These are phyloP conservation scores for Theileria parva DNA, from an alignment of 169 alveolate species.

Conservation along the genomic window DNA sequence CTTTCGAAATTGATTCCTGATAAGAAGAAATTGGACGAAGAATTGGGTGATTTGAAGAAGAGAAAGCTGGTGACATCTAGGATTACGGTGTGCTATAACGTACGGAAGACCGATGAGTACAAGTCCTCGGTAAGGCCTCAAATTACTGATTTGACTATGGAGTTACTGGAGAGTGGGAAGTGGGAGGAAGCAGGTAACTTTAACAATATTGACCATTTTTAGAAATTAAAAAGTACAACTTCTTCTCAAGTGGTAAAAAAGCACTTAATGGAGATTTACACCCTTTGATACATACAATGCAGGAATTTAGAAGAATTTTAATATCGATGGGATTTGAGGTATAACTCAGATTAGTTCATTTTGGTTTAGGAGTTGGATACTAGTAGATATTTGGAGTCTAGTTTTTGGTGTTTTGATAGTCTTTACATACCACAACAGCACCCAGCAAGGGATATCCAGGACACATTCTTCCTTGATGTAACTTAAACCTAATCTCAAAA, in stretches of 20 bases:
- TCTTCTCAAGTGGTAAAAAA: conserved; percentile 85
- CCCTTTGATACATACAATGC: conserved; percentile 73
- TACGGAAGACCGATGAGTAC: conserved; percentile 53
- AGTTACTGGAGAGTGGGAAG: conserved; percentile 81
- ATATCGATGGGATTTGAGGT: conserved; percentile 80
- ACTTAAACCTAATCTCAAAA: background rate
- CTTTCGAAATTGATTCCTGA: conserved; percentile 17
- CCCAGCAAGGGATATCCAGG: conserved; percentile 99
- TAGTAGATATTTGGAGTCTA: conserved; percentile 94
- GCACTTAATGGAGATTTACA: conserved; percentile 86
- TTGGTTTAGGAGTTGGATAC: conserved; percentile 99
- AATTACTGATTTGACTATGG: conserved; percentile 87
- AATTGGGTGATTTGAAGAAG: conserved; percentile 63
- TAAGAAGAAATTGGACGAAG: conserved; percentile 38
- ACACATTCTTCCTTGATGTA: conserved; percentile 94
- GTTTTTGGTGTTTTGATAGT: conserved; percentile 99
- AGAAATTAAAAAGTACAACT: conserved; percentile 85
- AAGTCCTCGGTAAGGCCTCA: conserved; percentile 41
- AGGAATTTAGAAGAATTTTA: conserved; percentile 66
- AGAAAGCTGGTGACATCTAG: conserved; percentile 65
- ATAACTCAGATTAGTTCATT: conserved; percentile 86
- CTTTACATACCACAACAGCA: conserved; percentile 99
- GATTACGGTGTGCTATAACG: conserved; percentile 56
- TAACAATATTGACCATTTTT: background rate
- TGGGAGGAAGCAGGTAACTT: conserved; percentile 75